Percentiles rank a stretch among this genome's conserved stretches.
Conservation (phyloP, 179 eudicot species). For the Beta lomatogona region DNA sequence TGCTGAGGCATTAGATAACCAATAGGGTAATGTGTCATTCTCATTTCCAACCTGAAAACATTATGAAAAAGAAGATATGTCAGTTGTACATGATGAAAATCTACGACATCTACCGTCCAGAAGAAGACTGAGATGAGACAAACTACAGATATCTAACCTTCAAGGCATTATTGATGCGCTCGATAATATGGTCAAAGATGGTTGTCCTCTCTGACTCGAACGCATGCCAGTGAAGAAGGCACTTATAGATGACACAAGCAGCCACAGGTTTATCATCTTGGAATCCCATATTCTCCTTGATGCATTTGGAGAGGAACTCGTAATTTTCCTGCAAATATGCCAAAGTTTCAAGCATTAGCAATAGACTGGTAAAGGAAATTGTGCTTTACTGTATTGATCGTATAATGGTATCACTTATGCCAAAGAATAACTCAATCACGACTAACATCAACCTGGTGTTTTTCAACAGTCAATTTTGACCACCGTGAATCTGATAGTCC, state of each 20-base stretch:
- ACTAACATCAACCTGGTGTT: constrained; percentile 62
- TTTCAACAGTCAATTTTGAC: constrained; percentile 73
- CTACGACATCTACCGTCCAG: background rate
- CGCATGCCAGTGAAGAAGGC: constrained; percentile 94
- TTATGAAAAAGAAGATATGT: background rate
- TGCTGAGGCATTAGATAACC: constrained; percentile 94
- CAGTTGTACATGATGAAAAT: background rate
- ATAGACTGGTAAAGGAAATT: background rate
- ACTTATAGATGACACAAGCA: constrained; percentile 86
- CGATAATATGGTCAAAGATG: constrained; percentile 88
- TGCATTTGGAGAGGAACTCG: constrained; percentile 80
- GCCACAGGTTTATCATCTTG: constrained; percentile 94
- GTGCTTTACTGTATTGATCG: background rate
- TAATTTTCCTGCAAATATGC: constrained; percentile 65
- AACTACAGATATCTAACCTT: constrained; percentile 50
- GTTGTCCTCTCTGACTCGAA: constrained; percentile 97
- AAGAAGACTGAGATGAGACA: background rate
- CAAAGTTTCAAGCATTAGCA: constrained; percentile 22
- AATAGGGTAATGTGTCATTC: constrained; percentile 76
- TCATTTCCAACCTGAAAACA: constrained; percentile 76
- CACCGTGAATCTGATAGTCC: constrained; percentile 77
- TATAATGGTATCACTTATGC: background rate
- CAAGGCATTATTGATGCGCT: constrained; percentile 68
- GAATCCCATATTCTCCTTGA: constrained; percentile 90
- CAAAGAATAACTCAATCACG: background rate